Evolutionary conservation across 2,329 filamentous ascomycete genomes (phyloP).

Genomic region (Coleophoma eucalyptorum): DNA sequence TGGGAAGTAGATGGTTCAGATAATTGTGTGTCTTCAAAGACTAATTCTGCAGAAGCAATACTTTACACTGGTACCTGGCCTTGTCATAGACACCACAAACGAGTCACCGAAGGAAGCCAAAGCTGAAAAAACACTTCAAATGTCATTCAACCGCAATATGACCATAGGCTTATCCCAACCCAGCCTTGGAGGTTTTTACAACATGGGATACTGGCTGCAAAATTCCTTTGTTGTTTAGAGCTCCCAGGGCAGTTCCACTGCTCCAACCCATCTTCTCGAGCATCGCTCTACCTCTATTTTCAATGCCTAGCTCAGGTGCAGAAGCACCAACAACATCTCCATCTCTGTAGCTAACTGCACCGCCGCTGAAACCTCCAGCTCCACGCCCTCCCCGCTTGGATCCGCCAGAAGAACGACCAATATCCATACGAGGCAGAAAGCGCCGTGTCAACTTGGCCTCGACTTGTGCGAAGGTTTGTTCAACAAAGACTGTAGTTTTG

Average conservation of each 20-base stretch:
- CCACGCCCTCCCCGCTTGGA: conserved; percentile 30
- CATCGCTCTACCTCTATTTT: conserved; percentile 82
- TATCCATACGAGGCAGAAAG: conserved; percentile 53
- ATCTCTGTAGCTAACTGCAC: conserved; percentile 63
- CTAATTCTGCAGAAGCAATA: too few species aligned
- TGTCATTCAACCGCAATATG: too few species aligned
- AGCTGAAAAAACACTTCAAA: too few species aligned
- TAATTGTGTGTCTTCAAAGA: too few species aligned
- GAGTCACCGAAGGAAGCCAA: too few species aligned
- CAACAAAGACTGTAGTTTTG: conserved; percentile 58
- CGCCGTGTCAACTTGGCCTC: conserved; percentile 44
- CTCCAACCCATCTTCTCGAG: conserved; percentile 98
- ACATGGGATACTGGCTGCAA: conserved; percentile 81
- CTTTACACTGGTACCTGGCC: too few species aligned
- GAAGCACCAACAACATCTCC: conserved; percentile 85
- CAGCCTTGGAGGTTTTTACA: conserved; percentile 82
- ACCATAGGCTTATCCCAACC: conserved; percentile 52
- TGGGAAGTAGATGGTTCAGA: too few species aligned
- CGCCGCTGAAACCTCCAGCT: conserved; percentile 24
- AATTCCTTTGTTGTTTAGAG: conserved; percentile 81
- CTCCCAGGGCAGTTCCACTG: conserved; percentile 78
- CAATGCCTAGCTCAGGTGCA: conserved; percentile 77
- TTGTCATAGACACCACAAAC: too few species aligned
- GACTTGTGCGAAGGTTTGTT: conserved; percentile 47
- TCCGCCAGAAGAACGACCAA: conserved; percentile 24